Percentiles rank a stretch among this genome's conserved stretches.
Evolutionary conservation across 345 rosid species (phyloP).

Genomic region (Psidium guajava): DNA sequence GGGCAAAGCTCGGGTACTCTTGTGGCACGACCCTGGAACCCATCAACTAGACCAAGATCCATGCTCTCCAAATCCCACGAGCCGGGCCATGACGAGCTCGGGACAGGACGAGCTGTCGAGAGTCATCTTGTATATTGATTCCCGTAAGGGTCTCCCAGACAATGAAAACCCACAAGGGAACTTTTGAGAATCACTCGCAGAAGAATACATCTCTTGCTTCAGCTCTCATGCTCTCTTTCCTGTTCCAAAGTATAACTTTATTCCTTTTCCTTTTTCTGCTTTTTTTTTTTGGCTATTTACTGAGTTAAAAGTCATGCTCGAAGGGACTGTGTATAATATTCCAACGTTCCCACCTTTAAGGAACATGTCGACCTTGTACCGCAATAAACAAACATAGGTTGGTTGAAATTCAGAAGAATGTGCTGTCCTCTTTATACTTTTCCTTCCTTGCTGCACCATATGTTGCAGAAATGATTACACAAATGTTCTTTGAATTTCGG

Average conservation of each 20-base stretch:
- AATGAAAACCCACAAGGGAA: background rate
- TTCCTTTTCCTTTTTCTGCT: background rate
- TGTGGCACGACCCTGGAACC: background rate
- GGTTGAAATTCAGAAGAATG: background rate
- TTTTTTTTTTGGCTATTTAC: background rate
- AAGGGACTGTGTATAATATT: background rate
- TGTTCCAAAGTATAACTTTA: background rate
- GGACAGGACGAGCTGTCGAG: no score
- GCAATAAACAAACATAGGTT: background rate
- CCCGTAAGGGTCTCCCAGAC: background rate
- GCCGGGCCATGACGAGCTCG: background rate
- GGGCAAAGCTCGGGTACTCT: background rate
- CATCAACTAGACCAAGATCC: no score
- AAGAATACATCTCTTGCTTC: background rate
- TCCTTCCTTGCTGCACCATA: background rate
- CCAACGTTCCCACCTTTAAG: background rate
- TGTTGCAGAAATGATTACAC: no score
- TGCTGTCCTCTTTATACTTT: background rate
- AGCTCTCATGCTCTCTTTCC: background rate
- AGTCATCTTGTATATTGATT: no score
- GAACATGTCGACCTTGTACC: background rate
- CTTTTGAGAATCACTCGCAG: background rate
- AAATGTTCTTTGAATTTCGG: no score
- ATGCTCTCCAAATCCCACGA: background rate
- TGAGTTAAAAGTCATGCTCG: background rate